phyloP scores from a whole-genome alignment of 495 filamentous ascomycete species.

The Hypoxylon subgilvum region DNA sequence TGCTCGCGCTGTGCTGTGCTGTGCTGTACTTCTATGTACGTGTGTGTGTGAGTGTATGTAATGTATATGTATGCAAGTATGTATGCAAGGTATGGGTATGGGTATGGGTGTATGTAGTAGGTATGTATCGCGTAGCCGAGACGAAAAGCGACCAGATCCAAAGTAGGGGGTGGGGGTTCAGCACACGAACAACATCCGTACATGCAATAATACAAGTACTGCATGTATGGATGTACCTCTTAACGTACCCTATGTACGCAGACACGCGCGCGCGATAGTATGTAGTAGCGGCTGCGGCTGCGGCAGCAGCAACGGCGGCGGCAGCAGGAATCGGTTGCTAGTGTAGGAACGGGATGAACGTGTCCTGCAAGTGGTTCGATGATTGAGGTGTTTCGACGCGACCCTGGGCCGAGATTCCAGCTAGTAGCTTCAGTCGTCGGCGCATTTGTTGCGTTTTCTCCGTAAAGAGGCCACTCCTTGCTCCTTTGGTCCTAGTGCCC shows the following conservation, averaged over 20 bases:
- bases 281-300: neutral
- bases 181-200: constrained; percentile 15
- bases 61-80: constrained; percentile 2
- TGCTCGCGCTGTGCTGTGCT: neutral
- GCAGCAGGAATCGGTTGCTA: constrained; percentile 18
- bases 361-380: constrained; percentile 42
- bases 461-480: constrained; percentile 36
- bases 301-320: neutral
- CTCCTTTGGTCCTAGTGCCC: constrained; percentile 43
- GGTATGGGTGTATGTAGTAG: constrained; percentile 11
- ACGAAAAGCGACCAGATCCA: constrained; percentile 37
- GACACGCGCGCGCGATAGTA: neutral
- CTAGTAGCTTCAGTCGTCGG: constrained; percentile 44
- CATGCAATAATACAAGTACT: neutral
- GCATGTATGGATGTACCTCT: neutral
- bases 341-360: constrained; percentile 34
- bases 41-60: constrained; percentile 13
- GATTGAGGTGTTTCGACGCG: constrained; percentile 49
- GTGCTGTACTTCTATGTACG: constrained; percentile 12
- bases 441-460: constrained; percentile 47
- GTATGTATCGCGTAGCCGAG: constrained; percentile 37
- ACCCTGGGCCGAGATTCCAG: constrained; percentile 49
- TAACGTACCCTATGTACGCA: neutral
- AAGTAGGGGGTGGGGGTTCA: constrained; percentile 29
- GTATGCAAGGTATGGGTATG: constrained; percentile 3